A percentile compares a stretch with the other conserved stretches of the same genome.
phyloP scores from a whole-genome alignment of 2,329 filamentous ascomycete species.

The Aspergillus persii region DNA sequence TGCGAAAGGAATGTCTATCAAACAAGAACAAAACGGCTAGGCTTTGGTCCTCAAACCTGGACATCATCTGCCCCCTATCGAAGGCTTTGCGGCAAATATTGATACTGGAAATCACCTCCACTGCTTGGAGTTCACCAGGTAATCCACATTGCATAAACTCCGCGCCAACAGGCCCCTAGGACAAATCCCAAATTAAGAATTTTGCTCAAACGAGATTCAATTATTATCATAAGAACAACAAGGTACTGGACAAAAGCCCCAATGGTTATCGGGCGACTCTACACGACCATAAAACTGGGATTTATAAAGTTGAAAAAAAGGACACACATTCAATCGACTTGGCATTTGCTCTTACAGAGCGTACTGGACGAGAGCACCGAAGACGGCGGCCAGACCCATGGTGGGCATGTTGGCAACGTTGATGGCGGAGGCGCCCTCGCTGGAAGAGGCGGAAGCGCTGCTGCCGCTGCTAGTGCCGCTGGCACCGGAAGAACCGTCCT shows the following conservation, averaged over 20 bases:
- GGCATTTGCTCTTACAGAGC: conserved; percentile 44
- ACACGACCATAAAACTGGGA: conserved; percentile 28
- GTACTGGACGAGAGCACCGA: conserved; percentile 47
- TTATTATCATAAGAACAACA: conserved; percentile 44
- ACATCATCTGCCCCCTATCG: conserved; percentile 8
- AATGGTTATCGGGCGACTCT: conserved; percentile 39
- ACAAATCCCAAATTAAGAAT: conserved; percentile 25
- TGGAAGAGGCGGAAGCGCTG: conserved; percentile 29
- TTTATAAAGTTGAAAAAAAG: conserved; percentile 28
- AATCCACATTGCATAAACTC: conserved; percentile 17
- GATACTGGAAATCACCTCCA: background rate
- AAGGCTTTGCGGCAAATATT: background rate
- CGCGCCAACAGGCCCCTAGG: conserved; percentile 21
- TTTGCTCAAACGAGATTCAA: conserved; percentile 34
- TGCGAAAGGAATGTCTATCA: conserved; percentile 26
- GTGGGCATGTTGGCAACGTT: conserved; percentile 36
- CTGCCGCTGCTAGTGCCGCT: conserved; percentile 18
- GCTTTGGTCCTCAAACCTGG: conserved; percentile 1
- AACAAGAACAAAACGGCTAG: conserved; percentile 15
- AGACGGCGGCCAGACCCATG: conserved; percentile 43
- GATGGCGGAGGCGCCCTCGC: conserved; percentile 38
- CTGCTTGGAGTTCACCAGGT: background rate
- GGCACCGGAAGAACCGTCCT: conserved; percentile 33
- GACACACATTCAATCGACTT: conserved; percentile 25
- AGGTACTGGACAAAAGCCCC: conserved; percentile 29